A percentile compares a stretch with the other conserved stretches of the same genome.
Conservation (phyloP, 257 asterid species). For the Solanum rostratum region DNA sequence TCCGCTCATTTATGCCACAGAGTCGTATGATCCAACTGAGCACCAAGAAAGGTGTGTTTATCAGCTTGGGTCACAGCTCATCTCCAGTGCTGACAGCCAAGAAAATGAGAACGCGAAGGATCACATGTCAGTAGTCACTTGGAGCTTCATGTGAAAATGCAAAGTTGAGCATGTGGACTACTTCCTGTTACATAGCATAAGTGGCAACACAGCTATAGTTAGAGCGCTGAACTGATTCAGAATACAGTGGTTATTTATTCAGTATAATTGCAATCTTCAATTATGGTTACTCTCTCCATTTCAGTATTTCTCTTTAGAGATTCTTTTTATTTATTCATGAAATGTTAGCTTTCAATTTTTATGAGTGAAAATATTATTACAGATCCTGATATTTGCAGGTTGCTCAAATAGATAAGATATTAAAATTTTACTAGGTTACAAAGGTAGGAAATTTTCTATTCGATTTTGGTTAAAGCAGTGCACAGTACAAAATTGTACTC, state of each 20-base stretch:
- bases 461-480: too few species aligned
- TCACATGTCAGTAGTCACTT: not conserved
- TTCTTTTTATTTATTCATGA: too few species aligned
- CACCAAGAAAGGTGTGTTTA: not conserved
- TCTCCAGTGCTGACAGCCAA: not conserved
- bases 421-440: too few species aligned
- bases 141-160: not conserved
- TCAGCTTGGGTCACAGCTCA: not conserved
- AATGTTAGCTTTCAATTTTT: too few species aligned
- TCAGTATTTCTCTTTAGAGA: too few species aligned
- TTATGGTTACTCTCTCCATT: too few species aligned
- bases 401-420: too few species aligned
- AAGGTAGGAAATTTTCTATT: too few species aligned
- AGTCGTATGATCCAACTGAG: not conserved
- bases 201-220: not conserved
- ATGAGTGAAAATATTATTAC: too few species aligned
- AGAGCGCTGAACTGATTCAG: not conserved
- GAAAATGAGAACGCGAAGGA: not conserved
- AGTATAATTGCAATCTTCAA: too few species aligned
- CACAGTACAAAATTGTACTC: too few species aligned
- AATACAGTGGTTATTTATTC: not conserved
- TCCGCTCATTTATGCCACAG: not conserved
- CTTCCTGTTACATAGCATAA: not conserved
- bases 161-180: not conserved
- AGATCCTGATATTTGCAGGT: too few species aligned